Base-by-base conservation (phyloP, 495 filamentous ascomycete genomes). In the Aspergillus conjunctus region DNA sequence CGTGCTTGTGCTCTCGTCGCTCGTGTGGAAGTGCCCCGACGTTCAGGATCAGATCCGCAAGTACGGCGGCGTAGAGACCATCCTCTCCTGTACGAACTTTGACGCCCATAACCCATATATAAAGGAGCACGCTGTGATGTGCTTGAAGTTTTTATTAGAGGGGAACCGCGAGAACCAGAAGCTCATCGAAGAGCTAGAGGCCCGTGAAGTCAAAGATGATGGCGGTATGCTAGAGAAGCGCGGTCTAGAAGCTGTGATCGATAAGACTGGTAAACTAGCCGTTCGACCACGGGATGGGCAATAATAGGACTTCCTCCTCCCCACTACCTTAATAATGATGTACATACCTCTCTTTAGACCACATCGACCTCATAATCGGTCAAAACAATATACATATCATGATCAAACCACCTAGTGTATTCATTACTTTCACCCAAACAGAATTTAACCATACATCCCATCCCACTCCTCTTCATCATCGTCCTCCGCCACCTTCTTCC, bases 91-190 rank as follows among this genome's bases (percentile, higher is more conserved):
- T 76, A 95, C 90, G 62, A 82, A 83, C 39, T 91, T 89, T 59
- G 92, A 97, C 65, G 89, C 89, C 50, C 85, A 95, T 71, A 96
- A 96, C 66, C 89, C 90, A 3, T 96, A 91, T 63, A 91, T 93
- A 58, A 87, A 91, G 61, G 92, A 97, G 69, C 91, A 94, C 65
- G 92, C 91, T 3, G 90, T 93, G 56, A 90, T 97, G 78, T 92
- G 90, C 60, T 78, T 97, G 45, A 91, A 93, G 66, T 96, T 92
- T 76, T 74, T 94, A 52, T 84, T 96, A 68, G 92, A 97, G 67
- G 90, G 90, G 3, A 93, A 88, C 57, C 81, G 83, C 8, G 89
- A 90, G 60, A 94, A 93, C 39, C 87, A 91, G 68, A 82, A 85
- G 31, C 84, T 91, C 32, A 82, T 96, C 10, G 81, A 87, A 63